Percentiles rank a stretch among this genome's conserved stretches.
These are phyloP conservation scores for Fusarium denticulatum DNA, from an alignment of 2,329 filamentous ascomycete species.

Conservation along the genomic window DNA sequence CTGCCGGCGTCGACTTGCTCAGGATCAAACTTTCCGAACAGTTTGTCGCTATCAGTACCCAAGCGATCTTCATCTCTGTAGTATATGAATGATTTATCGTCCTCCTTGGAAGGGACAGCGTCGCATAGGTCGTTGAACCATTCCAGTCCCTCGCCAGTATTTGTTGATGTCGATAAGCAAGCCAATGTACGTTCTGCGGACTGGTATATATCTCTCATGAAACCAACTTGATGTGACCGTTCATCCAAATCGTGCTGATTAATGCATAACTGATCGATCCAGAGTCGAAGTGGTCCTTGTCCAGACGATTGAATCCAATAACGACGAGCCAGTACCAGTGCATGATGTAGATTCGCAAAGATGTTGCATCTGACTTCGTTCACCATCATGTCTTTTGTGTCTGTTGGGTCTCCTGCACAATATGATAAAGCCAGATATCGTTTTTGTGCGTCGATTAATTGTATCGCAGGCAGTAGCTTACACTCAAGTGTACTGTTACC, in stretches of 20 bases:
- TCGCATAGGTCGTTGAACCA: neutral
- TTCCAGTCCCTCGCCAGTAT: neutral
- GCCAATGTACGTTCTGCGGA: accelerated
- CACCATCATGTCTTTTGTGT: accelerated
- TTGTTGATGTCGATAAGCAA: neutral
- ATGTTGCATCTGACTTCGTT: accelerated
- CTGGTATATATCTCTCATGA: accelerated
- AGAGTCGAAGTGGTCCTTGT: accelerated
- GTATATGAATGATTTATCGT: no score
- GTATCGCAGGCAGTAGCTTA: accelerated
- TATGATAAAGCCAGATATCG: accelerated
- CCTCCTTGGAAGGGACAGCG: no score
- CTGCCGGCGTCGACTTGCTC: no score
- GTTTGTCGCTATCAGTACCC: no score
- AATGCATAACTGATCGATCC: neutral
- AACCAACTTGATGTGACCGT: neutral
- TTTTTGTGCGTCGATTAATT: accelerated
- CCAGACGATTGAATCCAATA: accelerated
- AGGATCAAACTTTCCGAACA: no score
- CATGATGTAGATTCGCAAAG: accelerated
- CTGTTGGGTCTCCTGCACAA: neutral
- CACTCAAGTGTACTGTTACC: neutral
- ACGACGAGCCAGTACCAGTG: accelerated
- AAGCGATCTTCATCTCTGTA: no score
- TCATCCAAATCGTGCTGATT: accelerated